Conservation (phyloP, 2,329 filamentous ascomycete genomes). For the Fusarium redolens region DNA sequence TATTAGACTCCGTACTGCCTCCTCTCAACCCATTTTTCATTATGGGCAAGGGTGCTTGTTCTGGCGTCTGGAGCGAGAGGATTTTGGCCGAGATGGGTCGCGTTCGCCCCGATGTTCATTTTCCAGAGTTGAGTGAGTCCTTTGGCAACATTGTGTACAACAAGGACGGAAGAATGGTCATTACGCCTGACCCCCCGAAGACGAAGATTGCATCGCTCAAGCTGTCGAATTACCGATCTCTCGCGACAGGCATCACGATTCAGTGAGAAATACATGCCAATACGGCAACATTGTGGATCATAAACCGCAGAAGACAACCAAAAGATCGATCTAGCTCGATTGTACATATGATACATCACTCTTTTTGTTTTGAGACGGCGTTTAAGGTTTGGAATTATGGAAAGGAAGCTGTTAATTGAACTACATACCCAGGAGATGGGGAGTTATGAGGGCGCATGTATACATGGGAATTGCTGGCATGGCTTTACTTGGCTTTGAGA, state of each 20-base stretch:
- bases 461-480: slow-evolving; percentile 29
- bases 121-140: slow-evolving; percentile 71
- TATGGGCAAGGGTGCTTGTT: slow-evolving; percentile 68
- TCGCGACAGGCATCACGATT: slow-evolving; percentile 55
- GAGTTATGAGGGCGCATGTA: slow-evolving; percentile 45
- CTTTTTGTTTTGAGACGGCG: slow-evolving; percentile 35
- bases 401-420: slow-evolving; percentile 38
- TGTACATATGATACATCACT: neutral
- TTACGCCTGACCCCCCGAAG: slow-evolving; percentile 66
- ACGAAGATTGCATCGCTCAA: slow-evolving; percentile 67
- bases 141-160: slow-evolving; percentile 70
- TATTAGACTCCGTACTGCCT: slow-evolving; percentile 73
- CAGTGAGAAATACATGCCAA: slow-evolving; percentile 39
- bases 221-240: slow-evolving; percentile 66
- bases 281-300: neutral
- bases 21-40: slow-evolving; percentile 80
- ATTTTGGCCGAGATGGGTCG: slow-evolving; percentile 71
- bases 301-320: neutral
- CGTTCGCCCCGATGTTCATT: slow-evolving; percentile 68
- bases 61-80: slow-evolving; percentile 77
- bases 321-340: neutral
- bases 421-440: slow-evolving; percentile 44
- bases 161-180: slow-evolving; percentile 69
- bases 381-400: slow-evolving; percentile 32
- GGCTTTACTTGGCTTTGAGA: slow-evolving; percentile 21